Percentiles rank a stretch among this genome's conserved stretches.
Conservation (phyloP, 1,139 yeast genomes). For the Pneumocystis oryctolagi region DNA sequence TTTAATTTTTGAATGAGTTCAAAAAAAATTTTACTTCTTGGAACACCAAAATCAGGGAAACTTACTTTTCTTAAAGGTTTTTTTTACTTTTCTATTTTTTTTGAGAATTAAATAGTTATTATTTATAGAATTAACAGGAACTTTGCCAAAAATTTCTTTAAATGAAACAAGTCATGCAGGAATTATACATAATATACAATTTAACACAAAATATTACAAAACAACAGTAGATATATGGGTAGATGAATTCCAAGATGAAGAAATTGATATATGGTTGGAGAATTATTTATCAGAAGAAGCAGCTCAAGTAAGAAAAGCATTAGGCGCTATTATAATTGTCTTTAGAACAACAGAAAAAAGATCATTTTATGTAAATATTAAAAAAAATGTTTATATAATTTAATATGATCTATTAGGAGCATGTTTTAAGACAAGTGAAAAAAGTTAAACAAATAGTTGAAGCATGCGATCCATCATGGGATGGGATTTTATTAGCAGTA, state of each 20-base stretch:
- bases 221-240: constrained; percentile 11
- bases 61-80: constrained; percentile 22
- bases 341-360: constrained; percentile 3
- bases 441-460: constrained; percentile 2
- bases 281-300: constrained; percentile 11
- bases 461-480: background rate
- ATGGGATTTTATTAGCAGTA: constrained; percentile 4
- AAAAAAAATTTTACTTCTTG: constrained; percentile 29
- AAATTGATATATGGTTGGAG: background rate
- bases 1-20: constrained; percentile 3
- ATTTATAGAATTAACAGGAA: background rate
- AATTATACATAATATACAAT: constrained; percentile 6
- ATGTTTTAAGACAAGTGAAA: constrained; percentile 5
- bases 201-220: constrained; percentile 9
- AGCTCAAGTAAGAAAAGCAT: constrained; percentile 6
- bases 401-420: background rate
- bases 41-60: constrained; percentile 27
- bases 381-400: background rate
- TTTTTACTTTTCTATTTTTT: background rate
- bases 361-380: background rate
- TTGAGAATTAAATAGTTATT: background rate
- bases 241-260: constrained; percentile 8
- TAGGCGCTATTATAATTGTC: constrained; percentile 10
- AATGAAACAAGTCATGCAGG: constrained; percentile 8
- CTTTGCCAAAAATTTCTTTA: background rate